phyloP scores from a whole-genome alignment of 768 basidiomycete species.

The Rhizopogon vulgaris region DNA sequence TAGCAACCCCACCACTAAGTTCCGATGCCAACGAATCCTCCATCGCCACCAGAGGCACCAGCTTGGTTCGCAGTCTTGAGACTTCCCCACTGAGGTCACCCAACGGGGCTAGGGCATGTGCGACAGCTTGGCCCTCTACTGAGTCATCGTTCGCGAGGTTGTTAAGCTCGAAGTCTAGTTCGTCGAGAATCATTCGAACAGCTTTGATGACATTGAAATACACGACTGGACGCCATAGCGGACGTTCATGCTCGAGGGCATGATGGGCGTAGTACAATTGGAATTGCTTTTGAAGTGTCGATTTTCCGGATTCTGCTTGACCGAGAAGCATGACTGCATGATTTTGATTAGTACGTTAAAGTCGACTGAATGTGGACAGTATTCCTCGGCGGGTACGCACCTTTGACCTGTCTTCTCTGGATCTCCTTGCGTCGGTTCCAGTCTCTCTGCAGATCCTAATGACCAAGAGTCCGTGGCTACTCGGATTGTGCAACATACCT shows the following conservation, averaged over 20 bases:
- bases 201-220: conserved; percentile 84
- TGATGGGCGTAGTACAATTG: conserved; percentile 74
- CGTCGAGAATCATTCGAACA: conserved; percentile 66
- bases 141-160: conserved; percentile 21
- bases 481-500: conserved; percentile 26
- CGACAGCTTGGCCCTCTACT: conserved; percentile 25
- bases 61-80: conserved; percentile 42
- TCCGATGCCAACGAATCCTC: conserved; percentile 66
- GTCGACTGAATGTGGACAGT: not conserved
- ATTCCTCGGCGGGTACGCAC: conserved; percentile 21
- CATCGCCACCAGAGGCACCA: conserved; percentile 59
- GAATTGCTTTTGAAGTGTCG: conserved; percentile 81
- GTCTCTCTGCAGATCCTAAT: conserved; percentile 37
- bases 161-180: conserved; percentile 55
- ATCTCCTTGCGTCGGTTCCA: conserved; percentile 39
- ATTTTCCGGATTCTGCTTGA: conserved; percentile 79
- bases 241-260: conserved; percentile 62
- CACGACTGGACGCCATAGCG: conserved; percentile 73
- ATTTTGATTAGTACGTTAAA: conserved; percentile 2
- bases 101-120: conserved; percentile 24
- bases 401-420: conserved; percentile 47
- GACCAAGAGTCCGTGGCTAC: not conserved
- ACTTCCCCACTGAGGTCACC: conserved; percentile 40
- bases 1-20: conserved; percentile 57
- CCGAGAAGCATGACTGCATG: conserved; percentile 64